These are phyloP conservation scores for Malus domestica DNA, from an alignment of 306 rosid species.

Conservation along the genomic window ASM211411v1 NC_041789.1:26196501-26197000, in stretches of 20 bases:
- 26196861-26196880: conserved; percentile 93
- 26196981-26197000: neutral
- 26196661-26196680: neutral
- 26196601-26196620: conserved; percentile 56
- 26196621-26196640: conserved; percentile 49
- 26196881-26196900: conserved; percentile 98
- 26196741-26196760: conserved; percentile 82
- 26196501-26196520: conserved; percentile 57
- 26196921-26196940: conserved; percentile 95
- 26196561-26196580: conserved; percentile 65
- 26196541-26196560: conserved; percentile 42
- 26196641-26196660: conserved; percentile 23
- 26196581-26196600: conserved; percentile 73
- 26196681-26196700: neutral
- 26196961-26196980: neutral
- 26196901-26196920: conserved; percentile 59
- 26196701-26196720: neutral
- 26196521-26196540: conserved; percentile 39
- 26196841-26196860: conserved; percentile 65
- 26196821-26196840: conserved; percentile 90
- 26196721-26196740: conserved; percentile 33
- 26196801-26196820: conserved; percentile 92
- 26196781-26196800: conserved; percentile 94
- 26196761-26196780: conserved; percentile 88
- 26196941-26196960: neutral